Conservation (phyloP, 352 stramenopile genomes). For the Globisporangium nagaii region DNA sequence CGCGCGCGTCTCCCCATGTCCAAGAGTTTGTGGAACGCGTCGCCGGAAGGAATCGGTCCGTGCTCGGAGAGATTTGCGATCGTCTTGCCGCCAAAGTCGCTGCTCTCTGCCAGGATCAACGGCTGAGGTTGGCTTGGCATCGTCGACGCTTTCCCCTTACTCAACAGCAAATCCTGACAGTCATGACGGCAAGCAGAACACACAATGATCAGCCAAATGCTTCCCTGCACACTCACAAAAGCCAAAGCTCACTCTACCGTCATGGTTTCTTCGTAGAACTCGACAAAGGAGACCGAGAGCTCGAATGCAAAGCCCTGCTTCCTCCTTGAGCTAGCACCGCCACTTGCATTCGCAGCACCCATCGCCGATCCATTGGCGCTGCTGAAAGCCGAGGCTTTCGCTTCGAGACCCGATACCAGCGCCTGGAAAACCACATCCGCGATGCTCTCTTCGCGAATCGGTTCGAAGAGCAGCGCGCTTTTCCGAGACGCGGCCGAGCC, state of each 20-base stretch:
- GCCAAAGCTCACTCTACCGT: too few species aligned
- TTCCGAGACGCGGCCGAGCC: constrained; percentile 33
- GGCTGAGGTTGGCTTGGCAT: background rate
- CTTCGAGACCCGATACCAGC: constrained; percentile 23
- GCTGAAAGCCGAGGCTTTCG: constrained; percentile 20
- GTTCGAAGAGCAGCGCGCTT: constrained; percentile 31
- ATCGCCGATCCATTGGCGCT: background rate
- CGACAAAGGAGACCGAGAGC: constrained; percentile 37
- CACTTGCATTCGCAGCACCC: too few species aligned
- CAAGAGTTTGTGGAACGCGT: constrained; percentile 23
- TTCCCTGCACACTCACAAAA: too few species aligned
- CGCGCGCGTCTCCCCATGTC: constrained; percentile 20
- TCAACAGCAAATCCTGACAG: background rate
- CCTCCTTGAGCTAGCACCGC: background rate
- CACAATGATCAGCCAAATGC: too few species aligned
- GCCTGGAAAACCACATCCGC: constrained; percentile 24
- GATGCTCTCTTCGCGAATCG: constrained; percentile 22
- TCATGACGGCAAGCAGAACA: too few species aligned
- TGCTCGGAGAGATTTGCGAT: constrained; percentile 28
- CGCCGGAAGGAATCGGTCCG: constrained; percentile 14
- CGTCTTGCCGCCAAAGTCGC: constrained; percentile 13
- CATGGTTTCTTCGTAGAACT: constrained; percentile 56
- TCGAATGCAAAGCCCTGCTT: constrained; percentile 22
- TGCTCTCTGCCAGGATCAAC: constrained; percentile 12
- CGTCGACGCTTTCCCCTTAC: background rate